Conservation (phyloP, 164 flowering plant species). For the Tinospora cordifolia region DNA sequence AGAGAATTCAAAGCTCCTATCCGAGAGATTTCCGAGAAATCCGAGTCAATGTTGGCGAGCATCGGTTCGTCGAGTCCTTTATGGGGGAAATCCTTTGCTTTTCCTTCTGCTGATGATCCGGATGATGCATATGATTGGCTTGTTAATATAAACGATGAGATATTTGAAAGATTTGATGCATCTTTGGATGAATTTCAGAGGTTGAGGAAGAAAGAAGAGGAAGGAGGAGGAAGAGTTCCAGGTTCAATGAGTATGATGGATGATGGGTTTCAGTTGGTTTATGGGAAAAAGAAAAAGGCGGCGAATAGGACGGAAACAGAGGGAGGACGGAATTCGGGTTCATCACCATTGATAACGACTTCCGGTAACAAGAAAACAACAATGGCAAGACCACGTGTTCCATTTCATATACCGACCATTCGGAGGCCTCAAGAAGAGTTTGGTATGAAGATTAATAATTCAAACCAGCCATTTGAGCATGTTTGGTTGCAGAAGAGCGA, state of each 20-base stretch:
- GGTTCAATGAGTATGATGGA: constrained; percentile 19
- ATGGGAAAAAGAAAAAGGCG: constrained; percentile 75
- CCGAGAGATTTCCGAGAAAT: constrained; percentile 28
- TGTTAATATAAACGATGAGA: constrained; percentile 58
- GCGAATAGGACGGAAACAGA: constrained; percentile 12
- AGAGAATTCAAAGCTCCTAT: constrained; percentile 62
- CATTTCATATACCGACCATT: constrained; percentile 79
- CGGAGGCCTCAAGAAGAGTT: constrained; percentile 70
- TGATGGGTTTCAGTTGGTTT: constrained; percentile 72
- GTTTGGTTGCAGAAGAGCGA: constrained; percentile 86
- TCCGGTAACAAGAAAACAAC: constrained; percentile 31
- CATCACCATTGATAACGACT: constrained; percentile 35
- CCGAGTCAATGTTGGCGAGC: constrained; percentile 33
- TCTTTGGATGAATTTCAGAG: constrained; percentile 62
- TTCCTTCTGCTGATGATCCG: constrained; percentile 50
- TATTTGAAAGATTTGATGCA: constrained; percentile 55
- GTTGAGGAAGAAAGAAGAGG: constrained; percentile 41
- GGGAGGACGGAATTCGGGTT: constrained; percentile 14
- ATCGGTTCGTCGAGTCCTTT: constrained; percentile 37
- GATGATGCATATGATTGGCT: constrained; percentile 68
- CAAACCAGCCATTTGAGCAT: constrained; percentile 79
- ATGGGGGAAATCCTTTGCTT: constrained; percentile 26
- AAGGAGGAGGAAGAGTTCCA: constrained; percentile 16
- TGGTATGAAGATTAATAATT: constrained; percentile 66
- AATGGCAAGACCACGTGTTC: constrained; percentile 47